Percentiles rank a stretch among this genome's conserved stretches.
Conservation (phyloP, 148 eudicot species). For the Rhododendron kiyosumense region DNA sequence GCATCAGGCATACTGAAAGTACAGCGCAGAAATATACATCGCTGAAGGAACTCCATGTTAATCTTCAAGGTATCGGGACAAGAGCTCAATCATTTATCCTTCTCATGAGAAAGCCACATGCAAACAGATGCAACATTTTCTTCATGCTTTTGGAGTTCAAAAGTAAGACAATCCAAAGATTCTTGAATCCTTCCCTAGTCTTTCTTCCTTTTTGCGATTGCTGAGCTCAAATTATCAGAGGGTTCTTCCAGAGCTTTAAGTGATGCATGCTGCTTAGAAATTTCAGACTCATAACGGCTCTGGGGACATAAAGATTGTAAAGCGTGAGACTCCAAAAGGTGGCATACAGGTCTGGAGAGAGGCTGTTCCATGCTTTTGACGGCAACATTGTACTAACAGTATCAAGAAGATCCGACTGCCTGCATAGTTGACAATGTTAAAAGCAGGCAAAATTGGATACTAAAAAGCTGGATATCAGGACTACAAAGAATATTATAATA, state of each 20-base stretch:
- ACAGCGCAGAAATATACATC: constrained; percentile 96
- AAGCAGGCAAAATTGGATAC: background rate
- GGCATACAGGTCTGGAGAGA: constrained; percentile 92
- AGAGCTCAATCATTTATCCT: constrained; percentile 90
- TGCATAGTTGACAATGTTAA: constrained; percentile 21
- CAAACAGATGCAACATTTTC: constrained; percentile 85
- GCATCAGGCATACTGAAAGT: constrained; percentile 98
- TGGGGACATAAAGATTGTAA: constrained; percentile 91
- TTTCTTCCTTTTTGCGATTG: constrained; percentile 91
- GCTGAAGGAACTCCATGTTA: constrained; percentile 95
- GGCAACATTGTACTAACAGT: constrained; percentile 82
- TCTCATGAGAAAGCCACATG: constrained; percentile 77
- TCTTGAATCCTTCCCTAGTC: constrained; percentile 97
- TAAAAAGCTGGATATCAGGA: background rate
- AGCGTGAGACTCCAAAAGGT: constrained; percentile 95
- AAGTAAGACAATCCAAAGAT: constrained; percentile 69
- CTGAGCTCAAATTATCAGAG: constrained; percentile 90
- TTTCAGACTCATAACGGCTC: constrained; percentile 91
- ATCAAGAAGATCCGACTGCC: constrained; percentile 85
- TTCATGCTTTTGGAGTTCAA: constrained; percentile 81
- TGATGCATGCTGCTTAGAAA: constrained; percentile 77
- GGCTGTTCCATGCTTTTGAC: constrained; percentile 95
- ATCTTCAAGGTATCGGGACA: constrained; percentile 97
- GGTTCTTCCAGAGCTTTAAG: constrained; percentile 89
- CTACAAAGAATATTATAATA: background rate